Evolutionary conservation across 345 rosid genomes (phyloP).

Genomic region (Iberis pinnata): DNA sequence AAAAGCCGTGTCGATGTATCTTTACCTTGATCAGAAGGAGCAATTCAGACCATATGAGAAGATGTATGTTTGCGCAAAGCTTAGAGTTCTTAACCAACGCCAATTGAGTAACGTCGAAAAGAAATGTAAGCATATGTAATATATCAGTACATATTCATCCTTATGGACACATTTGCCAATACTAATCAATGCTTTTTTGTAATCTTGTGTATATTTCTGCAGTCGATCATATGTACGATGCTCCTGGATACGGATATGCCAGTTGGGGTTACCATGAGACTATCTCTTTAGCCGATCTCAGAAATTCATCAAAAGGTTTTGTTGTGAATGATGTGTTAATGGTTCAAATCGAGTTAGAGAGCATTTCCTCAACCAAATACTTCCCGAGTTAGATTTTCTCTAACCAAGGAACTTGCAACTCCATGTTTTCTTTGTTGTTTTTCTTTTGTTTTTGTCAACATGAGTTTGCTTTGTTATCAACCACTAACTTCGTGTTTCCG

Average conservation of each 20-base stretch:
- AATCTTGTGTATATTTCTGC: neutral
- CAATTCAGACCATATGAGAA: neutral
- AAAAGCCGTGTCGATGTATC: conserved; percentile 7
- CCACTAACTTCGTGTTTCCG: neutral
- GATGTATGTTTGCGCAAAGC: conserved; percentile 5
- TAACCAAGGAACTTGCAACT: neutral
- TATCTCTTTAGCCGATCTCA: neutral
- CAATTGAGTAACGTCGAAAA: neutral
- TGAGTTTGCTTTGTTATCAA: neutral
- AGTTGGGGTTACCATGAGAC: conserved; percentile 8
- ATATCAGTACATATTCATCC: neutral
- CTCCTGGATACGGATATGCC: neutral
- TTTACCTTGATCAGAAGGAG: neutral
- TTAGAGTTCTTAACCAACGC: conserved; percentile 5
- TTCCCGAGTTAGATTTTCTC: conserved; percentile 8
- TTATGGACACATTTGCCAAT: neutral
- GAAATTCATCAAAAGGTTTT: conserved; percentile 16
- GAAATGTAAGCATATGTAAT: neutral
- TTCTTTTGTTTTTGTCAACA: too few relatives aligned
- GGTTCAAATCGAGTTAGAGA: conserved; percentile 11
- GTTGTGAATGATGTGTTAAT: conserved; percentile 9
- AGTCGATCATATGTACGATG: neutral
- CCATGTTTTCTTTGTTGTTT: neutral
- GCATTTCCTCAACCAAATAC: conserved; percentile 13
- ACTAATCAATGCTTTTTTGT: neutral